Evolutionary conservation across 2,329 filamentous ascomycete genomes (phyloP).

Genomic region (Cryphonectria parasitica): DNA sequence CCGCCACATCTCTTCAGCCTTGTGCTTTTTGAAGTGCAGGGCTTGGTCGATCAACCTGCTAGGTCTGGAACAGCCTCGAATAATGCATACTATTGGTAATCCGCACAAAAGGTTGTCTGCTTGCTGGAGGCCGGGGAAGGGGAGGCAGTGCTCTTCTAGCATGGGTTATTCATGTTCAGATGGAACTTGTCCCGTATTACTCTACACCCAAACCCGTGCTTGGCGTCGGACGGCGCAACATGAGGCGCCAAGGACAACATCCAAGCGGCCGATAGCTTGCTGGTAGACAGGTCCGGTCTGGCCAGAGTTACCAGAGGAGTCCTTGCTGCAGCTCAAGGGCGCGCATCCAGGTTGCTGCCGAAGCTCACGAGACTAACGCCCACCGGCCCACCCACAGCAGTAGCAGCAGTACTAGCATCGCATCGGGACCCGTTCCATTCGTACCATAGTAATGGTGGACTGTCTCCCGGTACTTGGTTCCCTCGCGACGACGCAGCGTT

Average conservation of each 20-base stretch:
- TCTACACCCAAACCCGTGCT: not conserved
- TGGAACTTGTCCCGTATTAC: not conserved
- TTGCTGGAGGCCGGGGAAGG: not conserved
- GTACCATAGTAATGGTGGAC: not conserved
- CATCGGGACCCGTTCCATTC: too few relatives aligned
- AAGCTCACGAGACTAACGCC: not conserved
- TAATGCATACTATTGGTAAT: not conserved
- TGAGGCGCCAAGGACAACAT: not conserved
- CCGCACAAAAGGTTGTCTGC: not conserved
- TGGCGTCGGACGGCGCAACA: not conserved
- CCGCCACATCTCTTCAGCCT: too few relatives aligned
- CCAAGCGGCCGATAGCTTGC: not conserved
- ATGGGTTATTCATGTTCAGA: not conserved
- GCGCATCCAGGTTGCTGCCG: not conserved
- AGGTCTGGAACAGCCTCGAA: not conserved
- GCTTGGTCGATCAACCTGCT: not conserved
- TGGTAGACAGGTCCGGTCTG: constrained; percentile 3
- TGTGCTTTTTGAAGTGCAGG: not conserved
- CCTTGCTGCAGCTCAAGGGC: too few relatives aligned
- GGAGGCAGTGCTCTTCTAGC: not conserved
- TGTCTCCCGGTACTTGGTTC: not conserved
- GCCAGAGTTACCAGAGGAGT: not conserved
- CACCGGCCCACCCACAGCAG: not conserved
- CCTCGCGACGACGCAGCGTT: not conserved
- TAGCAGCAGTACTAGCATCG: not conserved